Conservation (phyloP, 371 early-diverging fungal species). For the Mortierella sp. region DNA sequence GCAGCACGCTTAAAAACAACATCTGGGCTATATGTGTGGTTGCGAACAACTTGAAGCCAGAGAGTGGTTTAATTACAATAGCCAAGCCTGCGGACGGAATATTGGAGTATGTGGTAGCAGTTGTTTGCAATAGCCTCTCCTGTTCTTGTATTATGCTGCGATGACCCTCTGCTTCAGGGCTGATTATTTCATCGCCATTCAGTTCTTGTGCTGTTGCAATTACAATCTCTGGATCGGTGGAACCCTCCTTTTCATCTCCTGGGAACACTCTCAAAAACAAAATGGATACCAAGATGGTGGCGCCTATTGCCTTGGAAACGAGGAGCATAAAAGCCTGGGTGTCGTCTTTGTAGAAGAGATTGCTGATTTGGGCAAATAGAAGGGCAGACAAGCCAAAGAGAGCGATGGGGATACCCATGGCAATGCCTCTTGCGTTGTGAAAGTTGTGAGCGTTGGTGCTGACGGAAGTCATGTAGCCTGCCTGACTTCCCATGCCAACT, state of each 20-base stretch:
- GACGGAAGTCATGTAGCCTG: conserved; percentile 71
- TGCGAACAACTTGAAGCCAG: conserved; percentile 53
- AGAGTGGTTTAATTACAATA: conserved; percentile 12
- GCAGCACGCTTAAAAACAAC: conserved; percentile 38
- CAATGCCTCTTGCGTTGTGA: conserved; percentile 68
- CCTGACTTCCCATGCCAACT: conserved; percentile 74
- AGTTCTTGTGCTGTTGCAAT: not conserved
- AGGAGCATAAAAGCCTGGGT: conserved; percentile 57
- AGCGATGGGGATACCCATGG: conserved; percentile 72
- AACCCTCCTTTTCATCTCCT: not conserved
- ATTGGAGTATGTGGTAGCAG: not conserved
- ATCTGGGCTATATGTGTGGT: conserved; percentile 41
- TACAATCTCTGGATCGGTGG: not conserved
- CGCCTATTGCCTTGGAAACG: conserved; percentile 55
- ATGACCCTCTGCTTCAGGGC: conserved; percentile 19
- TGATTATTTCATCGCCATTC: not conserved
- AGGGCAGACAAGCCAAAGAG: conserved; percentile 78
- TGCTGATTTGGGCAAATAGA: conserved; percentile 72
- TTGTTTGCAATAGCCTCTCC: conserved; percentile 23
- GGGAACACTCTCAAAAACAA: conserved; percentile 33
- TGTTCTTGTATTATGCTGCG: conserved; percentile 26
- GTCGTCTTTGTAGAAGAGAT: conserved; percentile 60
- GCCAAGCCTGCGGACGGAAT: conserved; percentile 7
- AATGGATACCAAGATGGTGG: conserved; percentile 51
- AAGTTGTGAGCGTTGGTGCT: conserved; percentile 73